phyloP scores from a whole-genome alignment of 2,329 filamentous ascomycete species.

The Aspergillus vadensis region DNA sequence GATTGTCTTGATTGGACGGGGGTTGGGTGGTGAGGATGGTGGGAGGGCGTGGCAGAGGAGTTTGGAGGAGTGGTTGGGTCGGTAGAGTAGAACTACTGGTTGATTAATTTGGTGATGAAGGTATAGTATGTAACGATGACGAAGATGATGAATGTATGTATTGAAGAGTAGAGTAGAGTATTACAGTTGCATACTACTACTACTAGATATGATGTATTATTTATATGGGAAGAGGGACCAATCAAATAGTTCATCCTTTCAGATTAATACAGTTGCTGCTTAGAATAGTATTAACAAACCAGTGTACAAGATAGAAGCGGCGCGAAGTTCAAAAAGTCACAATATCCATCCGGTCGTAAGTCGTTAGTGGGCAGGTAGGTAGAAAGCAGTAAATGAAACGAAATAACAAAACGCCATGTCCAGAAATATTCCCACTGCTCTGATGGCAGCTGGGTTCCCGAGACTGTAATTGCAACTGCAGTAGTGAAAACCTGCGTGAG shows the following conservation, averaged over 20 bases:
- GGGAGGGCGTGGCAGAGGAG: conserved; percentile 36
- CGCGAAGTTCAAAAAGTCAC: background rate
- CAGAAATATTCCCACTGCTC: background rate
- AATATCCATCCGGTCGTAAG: conserved; percentile 21
- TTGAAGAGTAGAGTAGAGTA: background rate
- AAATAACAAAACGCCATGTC: conserved; percentile 17
- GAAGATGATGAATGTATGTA: background rate
- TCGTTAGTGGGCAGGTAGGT: conserved; percentile 11
- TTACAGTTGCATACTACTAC: too few species aligned
- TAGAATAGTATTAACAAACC: conserved; percentile 25
- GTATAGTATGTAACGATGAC: background rate
- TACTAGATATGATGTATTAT: too few species aligned
- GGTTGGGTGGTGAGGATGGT: conserved; percentile 38
- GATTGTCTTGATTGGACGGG: conserved; percentile 51
- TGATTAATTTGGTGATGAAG: conserved; percentile 5
- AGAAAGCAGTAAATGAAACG: conserved; percentile 1
- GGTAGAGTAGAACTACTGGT: background rate
- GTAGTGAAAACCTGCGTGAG: conserved; percentile 3
- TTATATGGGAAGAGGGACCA: too few species aligned
- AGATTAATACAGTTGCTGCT: conserved; percentile 33
- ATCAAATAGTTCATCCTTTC: conserved; percentile 22
- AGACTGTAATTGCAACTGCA: background rate
- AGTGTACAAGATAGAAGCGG: conserved; percentile 29
- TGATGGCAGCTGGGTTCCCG: background rate
- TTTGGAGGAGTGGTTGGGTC: conserved; percentile 34